Percentiles rank a stretch among this genome's conserved stretches.
phyloP scores from a whole-genome alignment of 371 early-diverging fungal genomes.

The Basidiobolus meristosporus region DNA sequence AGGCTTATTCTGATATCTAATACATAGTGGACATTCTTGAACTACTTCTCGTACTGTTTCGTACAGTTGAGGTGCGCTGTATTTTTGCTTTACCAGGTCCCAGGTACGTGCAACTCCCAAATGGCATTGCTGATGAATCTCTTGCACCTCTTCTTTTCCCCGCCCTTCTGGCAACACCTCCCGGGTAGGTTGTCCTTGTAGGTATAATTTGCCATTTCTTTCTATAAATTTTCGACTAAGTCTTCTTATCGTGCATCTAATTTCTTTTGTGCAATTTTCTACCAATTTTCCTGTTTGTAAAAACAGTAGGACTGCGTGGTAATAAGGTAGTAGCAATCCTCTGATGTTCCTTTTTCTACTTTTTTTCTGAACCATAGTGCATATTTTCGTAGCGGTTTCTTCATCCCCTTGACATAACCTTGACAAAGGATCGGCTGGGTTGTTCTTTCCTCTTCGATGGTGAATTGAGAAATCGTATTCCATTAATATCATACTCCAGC shows the following conservation, averaged over 20 bases:
- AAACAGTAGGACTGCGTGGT: neutral
- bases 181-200: too few species aligned
- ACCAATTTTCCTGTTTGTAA: neutral
- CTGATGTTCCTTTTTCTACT: neutral
- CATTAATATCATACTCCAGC: constrained; percentile 10
- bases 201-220: too few species aligned
- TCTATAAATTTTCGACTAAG: too few species aligned
- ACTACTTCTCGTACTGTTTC: neutral
- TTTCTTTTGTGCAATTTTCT: neutral
- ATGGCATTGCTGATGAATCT: constrained; percentile 2
- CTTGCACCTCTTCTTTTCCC: too few species aligned
- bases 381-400: too few species aligned
- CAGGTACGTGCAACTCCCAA: neutral
- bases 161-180: too few species aligned
- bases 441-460: constrained; percentile 6
- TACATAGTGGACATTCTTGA: neutral
- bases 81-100: neutral
- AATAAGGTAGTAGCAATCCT: neutral
- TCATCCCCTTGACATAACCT: too few species aligned
- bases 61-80: neutral
- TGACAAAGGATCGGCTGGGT: constrained; percentile 13
- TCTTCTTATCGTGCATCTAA: too few species aligned
- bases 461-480: constrained; percentile 8
- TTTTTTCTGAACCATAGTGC: neutral
- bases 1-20: neutral